phyloP scores from a whole-genome alignment of 495 filamentous ascomycete genomes.

The Aspergillus ostianus region DNA sequence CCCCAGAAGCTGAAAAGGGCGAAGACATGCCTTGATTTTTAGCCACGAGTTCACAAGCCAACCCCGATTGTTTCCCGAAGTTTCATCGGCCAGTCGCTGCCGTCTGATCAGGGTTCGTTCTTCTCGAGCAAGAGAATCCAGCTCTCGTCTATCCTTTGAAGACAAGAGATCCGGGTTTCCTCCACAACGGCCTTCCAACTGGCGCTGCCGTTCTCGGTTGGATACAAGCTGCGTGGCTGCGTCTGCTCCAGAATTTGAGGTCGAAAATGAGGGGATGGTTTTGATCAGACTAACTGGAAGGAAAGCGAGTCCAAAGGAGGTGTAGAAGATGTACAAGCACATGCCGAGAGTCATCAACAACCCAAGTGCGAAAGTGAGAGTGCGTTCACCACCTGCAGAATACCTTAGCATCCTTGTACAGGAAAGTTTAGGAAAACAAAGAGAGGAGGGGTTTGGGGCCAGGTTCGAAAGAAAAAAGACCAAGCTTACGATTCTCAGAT shows the following conservation, averaged over 20 bases:
- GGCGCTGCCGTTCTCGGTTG: conserved; percentile 87
- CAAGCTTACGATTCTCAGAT: conserved; percentile 68
- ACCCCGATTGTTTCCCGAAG: conserved; percentile 67
- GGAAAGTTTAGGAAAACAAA: neutral
- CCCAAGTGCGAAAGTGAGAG: conserved; percentile 83
- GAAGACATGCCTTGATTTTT: conserved; percentile 72
- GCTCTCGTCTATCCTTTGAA: conserved; percentile 80
- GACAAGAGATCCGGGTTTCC: conserved; percentile 72
- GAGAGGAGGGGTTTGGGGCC: neutral
- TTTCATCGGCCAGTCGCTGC: conserved; percentile 80
- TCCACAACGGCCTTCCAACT: conserved; percentile 81
- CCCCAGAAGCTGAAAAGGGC: conserved; percentile 82
- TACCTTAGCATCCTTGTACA: neutral
- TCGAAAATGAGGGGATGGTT: conserved; percentile 77
- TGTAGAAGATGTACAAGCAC: conserved; percentile 82
- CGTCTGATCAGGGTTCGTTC: conserved; percentile 89
- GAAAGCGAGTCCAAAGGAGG: conserved; percentile 82
- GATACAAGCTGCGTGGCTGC: conserved; percentile 74
- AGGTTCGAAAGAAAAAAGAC: neutral
- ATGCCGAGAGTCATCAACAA: conserved; percentile 83
- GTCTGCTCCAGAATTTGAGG: conserved; percentile 68
- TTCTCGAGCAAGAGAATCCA: conserved; percentile 83
- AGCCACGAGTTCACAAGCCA: conserved; percentile 69
- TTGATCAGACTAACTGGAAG: conserved; percentile 89
- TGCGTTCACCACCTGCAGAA: conserved; percentile 75